A percentile compares a stretch with the other conserved stretches of the same genome.
These are phyloP conservation scores for Penicillium crustosum DNA, from an alignment of 2,329 filamentous ascomycete species.

Conservation along the genomic window DNA sequence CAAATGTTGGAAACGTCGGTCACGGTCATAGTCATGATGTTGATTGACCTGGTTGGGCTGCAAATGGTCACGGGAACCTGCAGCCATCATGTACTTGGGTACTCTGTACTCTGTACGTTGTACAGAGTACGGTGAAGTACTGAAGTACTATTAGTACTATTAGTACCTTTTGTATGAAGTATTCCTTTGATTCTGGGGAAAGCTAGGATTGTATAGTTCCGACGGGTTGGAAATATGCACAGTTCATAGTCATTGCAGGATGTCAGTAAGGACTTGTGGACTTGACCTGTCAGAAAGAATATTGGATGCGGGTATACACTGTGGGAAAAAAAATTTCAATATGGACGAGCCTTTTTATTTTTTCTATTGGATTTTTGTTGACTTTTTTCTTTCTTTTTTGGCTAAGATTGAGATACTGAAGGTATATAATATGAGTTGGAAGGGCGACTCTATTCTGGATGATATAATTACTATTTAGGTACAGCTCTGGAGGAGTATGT, in stretches of 20 bases:
- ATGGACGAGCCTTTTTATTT: conserved; percentile 4
- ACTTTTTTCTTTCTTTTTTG: too few species aligned
- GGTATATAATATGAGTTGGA: too few species aligned
- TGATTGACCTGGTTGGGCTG: conserved; percentile 5
- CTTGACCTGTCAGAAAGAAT: conserved; percentile 11
- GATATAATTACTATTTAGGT: not conserved
- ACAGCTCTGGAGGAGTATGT: too few species aligned
- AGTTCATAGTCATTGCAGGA: not conserved
- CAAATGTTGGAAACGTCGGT: not conserved
- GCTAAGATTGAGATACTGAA: too few species aligned
- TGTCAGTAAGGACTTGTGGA: not conserved
- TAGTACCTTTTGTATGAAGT: not conserved
- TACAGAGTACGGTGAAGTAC: not conserved
- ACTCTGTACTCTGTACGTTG: not conserved
- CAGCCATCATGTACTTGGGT: conserved; percentile 3
- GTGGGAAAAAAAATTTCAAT: conserved; percentile 11
- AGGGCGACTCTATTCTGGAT: not conserved
- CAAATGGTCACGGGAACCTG: conserved; percentile 9
- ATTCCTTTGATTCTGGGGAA: conserved; percentile 6
- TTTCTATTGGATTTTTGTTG: too few species aligned
- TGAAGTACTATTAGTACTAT: not conserved
- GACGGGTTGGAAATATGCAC: not conserved
- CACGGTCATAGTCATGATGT: not conserved
- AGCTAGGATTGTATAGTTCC: conserved; percentile 3
- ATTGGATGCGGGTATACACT: not conserved